phyloP scores from a whole-genome alignment of 306 rosid genomes.

The Dryas octopetala region DNA sequence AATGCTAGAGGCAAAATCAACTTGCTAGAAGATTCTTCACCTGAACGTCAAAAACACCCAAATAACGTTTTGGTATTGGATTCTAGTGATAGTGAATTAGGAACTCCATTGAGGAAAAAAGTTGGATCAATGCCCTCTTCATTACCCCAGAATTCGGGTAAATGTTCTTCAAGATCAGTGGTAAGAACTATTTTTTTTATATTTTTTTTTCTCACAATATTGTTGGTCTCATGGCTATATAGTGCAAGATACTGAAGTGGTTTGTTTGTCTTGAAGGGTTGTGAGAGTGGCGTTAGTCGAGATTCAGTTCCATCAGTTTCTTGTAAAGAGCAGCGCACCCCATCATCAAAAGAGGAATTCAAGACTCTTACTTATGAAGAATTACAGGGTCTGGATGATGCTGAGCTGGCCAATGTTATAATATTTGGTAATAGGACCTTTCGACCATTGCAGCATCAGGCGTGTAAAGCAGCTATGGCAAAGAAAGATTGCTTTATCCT shows the following conservation, averaged over 20 bases:
- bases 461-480: conserved; percentile 75
- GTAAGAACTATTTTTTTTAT: conserved; percentile 39
- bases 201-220: neutral
- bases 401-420: conserved; percentile 89
- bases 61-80: conserved; percentile 53
- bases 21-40: conserved; percentile 49
- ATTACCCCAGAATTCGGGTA: conserved; percentile 18
- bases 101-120: conserved; percentile 28
- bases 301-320: conserved; percentile 47
- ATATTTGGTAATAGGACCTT: conserved; percentile 74
- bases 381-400: conserved; percentile 67
- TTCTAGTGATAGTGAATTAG: conserved; percentile 65
- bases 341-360: conserved; percentile 34
- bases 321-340: conserved; percentile 33
- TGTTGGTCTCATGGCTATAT: conserved; percentile 11
- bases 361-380: conserved; percentile 60
- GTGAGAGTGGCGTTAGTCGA: conserved; percentile 59
- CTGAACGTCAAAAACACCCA: conserved; percentile 29
- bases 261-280: conserved; percentile 47
- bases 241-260: conserved; percentile 23
- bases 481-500: conserved; percentile 85
- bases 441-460: conserved; percentile 90
- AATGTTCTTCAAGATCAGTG: conserved; percentile 39
- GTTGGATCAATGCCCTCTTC: conserved; percentile 24
- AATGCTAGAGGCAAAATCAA: conserved; percentile 27